Conservation (phyloP, 2,329 filamentous ascomycete species). For the Diaporthe citri region DNA sequence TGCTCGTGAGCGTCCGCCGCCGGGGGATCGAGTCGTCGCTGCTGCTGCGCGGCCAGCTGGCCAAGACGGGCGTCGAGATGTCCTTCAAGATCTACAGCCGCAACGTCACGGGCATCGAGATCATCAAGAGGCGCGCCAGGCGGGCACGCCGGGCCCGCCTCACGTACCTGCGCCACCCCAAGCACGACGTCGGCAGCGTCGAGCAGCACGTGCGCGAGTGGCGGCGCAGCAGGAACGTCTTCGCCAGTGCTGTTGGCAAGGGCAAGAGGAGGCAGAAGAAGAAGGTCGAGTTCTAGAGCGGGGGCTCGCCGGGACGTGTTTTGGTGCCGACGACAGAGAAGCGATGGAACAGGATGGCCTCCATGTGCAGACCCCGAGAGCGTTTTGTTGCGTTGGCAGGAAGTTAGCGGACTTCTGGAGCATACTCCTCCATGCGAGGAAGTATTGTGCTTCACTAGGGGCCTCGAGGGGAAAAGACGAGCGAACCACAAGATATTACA, state of each 20-base stretch:
- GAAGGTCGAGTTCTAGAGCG: conserved; percentile 31
- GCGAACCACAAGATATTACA: not conserved
- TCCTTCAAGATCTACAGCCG: conserved; percentile 97
- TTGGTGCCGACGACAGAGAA: not conserved
- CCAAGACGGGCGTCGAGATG: conserved; percentile 92
- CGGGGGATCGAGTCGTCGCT: conserved; percentile 92
- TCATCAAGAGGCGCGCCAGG: conserved; percentile 88
- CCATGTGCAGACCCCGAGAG: too few species aligned
- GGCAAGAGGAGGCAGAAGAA: conserved; percentile 42
- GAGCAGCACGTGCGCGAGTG: conserved; percentile 81
- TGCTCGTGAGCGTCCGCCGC: conserved; percentile 87
- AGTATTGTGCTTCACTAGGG: not conserved
- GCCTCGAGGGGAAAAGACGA: not conserved
- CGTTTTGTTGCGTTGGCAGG: not conserved
- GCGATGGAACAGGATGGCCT: not conserved
- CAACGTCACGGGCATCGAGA: conserved; percentile 89
- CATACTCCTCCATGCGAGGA: not conserved
- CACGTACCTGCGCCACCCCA: conserved; percentile 90
- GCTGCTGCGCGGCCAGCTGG: conserved; percentile 86
- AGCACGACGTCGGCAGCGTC: conserved; percentile 89
- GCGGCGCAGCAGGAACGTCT: conserved; percentile 56
- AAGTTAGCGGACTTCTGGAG: not conserved
- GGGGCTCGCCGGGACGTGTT: not conserved
- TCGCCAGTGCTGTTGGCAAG: conserved; percentile 46
- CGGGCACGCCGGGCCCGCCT: conserved; percentile 87